Percentiles rank a stretch among this genome's conserved stretches.
Evolutionary conservation across 1,139 yeast genomes (phyloP).

Genomic region (Geotrichum restrictum): DNA sequence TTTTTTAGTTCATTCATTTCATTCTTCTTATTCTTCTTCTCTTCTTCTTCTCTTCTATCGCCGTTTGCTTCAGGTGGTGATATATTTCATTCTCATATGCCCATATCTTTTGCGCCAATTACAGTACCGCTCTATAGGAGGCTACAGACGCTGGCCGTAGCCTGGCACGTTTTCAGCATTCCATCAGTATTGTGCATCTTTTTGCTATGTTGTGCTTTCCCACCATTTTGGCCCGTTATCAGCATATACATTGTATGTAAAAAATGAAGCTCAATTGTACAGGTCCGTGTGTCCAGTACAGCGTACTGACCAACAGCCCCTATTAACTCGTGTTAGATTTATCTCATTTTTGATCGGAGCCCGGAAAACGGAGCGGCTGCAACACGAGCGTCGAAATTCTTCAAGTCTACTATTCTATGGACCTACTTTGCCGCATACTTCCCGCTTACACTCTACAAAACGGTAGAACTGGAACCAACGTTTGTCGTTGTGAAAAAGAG

Average conservation of each 20-base stretch:
- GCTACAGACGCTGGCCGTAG: slow-evolving; percentile 64
- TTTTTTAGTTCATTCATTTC: background rate
- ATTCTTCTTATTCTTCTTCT: background rate
- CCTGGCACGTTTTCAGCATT: slow-evolving; percentile 74
- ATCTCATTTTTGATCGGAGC: slow-evolving; percentile 57
- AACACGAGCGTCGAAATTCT: slow-evolving; percentile 53
- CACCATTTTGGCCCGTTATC: slow-evolving; percentile 64
- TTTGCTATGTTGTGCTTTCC: slow-evolving; percentile 58
- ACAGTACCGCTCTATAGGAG: slow-evolving; percentile 45
- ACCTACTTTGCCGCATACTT: slow-evolving; percentile 70
- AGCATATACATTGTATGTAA: slow-evolving; percentile 39
- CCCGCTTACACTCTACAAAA: slow-evolving; percentile 72
- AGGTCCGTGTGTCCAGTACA: too few species aligned
- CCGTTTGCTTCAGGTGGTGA: too few species aligned
- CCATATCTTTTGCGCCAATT: slow-evolving; percentile 28
- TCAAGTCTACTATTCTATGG: slow-evolving; percentile 65
- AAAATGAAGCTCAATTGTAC: background rate
- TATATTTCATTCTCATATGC: too few species aligned
- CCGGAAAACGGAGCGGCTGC: slow-evolving; percentile 71
- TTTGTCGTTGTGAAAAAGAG: slow-evolving; percentile 41
- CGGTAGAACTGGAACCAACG: slow-evolving; percentile 71
- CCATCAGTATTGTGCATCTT: slow-evolving; percentile 56
- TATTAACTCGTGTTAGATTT: slow-evolving; percentile 42
- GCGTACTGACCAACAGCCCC: too few species aligned
- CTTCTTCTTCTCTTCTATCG: too few species aligned